phyloP scores from a whole-genome alignment of 2,329 filamentous ascomycete genomes.

The Cyphellophora europaea region DNA sequence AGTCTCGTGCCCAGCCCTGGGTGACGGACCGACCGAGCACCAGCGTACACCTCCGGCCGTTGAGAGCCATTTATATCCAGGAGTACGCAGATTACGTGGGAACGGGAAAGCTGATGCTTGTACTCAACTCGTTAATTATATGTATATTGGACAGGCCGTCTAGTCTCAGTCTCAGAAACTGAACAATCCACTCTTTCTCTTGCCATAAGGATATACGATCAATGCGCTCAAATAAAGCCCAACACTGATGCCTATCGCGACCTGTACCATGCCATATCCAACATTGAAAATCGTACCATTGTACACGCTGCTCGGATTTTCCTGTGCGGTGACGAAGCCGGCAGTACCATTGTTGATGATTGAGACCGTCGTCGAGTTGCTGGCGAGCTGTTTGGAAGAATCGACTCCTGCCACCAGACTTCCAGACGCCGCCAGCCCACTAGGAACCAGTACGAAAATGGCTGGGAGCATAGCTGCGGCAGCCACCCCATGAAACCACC shows the following conservation, averaged over 20 bases:
- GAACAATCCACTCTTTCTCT: constrained; percentile 34
- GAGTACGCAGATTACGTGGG: too few relatives aligned
- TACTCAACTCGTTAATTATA: too few relatives aligned
- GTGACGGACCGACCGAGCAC: too few relatives aligned
- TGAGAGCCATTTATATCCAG: too few relatives aligned
- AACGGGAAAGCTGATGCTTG: too few relatives aligned
- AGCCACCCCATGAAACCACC: constrained; percentile 63
- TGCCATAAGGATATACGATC: constrained; percentile 35
- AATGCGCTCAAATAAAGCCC: constrained; percentile 35
- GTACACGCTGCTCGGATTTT: constrained; percentile 14
- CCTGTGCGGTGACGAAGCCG: constrained; percentile 13
- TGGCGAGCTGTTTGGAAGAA: constrained; percentile 30
- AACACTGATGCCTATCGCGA: constrained; percentile 37
- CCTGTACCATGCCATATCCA: constrained; percentile 36
- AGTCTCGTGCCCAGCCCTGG: too few relatives aligned
- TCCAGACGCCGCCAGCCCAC: constrained; percentile 49
- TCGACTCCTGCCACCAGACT: constrained; percentile 47
- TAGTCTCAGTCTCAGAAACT: too few relatives aligned
- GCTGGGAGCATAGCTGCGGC: constrained; percentile 78
- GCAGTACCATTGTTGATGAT: constrained; percentile 30
- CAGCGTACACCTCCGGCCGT: too few relatives aligned
- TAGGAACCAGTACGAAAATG: constrained; percentile 64
- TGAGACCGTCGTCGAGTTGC: constrained; percentile 32
- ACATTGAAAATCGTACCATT: constrained; percentile 28
- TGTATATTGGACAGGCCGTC: too few relatives aligned